Evolutionary conservation across 1,139 yeast genomes (phyloP).

Genomic region (Debaryomyces psychrophilus): DNA sequence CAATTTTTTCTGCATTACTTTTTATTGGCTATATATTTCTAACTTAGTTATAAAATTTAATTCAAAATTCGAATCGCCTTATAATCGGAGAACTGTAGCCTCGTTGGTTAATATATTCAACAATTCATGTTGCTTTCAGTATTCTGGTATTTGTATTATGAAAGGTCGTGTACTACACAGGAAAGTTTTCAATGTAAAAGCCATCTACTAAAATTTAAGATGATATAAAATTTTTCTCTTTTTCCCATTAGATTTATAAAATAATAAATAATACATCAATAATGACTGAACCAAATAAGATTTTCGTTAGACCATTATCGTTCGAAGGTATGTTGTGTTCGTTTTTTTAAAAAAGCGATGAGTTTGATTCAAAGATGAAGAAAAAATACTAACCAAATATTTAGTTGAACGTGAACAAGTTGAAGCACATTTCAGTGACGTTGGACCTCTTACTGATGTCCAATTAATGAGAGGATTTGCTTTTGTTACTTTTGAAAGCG

Average conservation of each 20-base stretch:
- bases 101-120: background rate
- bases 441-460: slow-evolving; percentile 68
- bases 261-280: slow-evolving; percentile 7
- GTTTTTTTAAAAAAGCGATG: background rate
- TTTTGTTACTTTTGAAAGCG: slow-evolving; percentile 67
- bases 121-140: background rate
- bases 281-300: slow-evolving; percentile 37
- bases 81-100: background rate
- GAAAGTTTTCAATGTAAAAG: background rate
- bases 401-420: slow-evolving; percentile 57
- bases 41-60: background rate
- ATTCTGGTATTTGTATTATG: background rate
- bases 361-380: background rate
- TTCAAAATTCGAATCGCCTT: background rate
- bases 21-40: background rate
- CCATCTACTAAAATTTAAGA: background rate
- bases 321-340: slow-evolving; percentile 29
- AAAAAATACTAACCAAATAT: slow-evolving; percentile 7
- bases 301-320: slow-evolving; percentile 46
- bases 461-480: slow-evolving; percentile 78
- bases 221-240: slow-evolving; percentile 9
- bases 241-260: slow-evolving; percentile 3
- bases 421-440: slow-evolving; percentile 65
- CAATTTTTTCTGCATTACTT: background rate
- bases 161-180: slow-evolving; percentile 1